Conservation (phyloP, 2,329 filamentous ascomycete genomes). For the Paraphaeosphaeria minitans region DNA sequence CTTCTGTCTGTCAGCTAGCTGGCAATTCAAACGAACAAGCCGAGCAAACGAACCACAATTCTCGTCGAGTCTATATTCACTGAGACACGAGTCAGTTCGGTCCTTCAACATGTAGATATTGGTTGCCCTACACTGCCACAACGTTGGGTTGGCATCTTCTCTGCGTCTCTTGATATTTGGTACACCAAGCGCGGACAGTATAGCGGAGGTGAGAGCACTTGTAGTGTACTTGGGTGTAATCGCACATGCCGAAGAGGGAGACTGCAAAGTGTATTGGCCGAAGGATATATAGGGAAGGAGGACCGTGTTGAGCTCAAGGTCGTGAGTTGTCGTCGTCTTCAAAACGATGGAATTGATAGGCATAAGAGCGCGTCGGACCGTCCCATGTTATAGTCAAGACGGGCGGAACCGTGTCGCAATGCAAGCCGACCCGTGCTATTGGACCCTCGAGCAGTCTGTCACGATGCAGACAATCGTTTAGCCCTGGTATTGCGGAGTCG, state of each 20-base stretch:
- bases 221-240: constrained; percentile 65
- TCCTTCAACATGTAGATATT: background rate
- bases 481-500: constrained; percentile 13
- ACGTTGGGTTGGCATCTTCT: constrained; percentile 61
- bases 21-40: background rate
- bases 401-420: constrained; percentile 16
- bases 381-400: constrained; percentile 20
- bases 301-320: constrained; percentile 10
- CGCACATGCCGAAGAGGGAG: constrained; percentile 55
- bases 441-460: constrained; percentile 12
- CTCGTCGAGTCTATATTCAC: constrained; percentile 56
- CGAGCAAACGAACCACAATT: constrained; percentile 49
- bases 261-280: constrained; percentile 7
- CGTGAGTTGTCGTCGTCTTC: constrained; percentile 2
- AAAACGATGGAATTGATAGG: constrained; percentile 15
- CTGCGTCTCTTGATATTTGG: constrained; percentile 59
- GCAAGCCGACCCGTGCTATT: constrained; percentile 18
- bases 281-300: constrained; percentile 1
- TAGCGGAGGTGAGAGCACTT: constrained; percentile 61
- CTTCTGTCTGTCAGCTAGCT: constrained; percentile 28
- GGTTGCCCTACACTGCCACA: constrained; percentile 53
- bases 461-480: constrained; percentile 16
- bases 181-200: constrained; percentile 62
- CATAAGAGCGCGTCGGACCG: constrained; percentile 19
- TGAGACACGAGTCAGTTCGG: constrained; percentile 24